Evolutionary conservation across 1,139 yeast species (phyloP).

Genomic region (Zygosaccharomyces sapae): DNA sequence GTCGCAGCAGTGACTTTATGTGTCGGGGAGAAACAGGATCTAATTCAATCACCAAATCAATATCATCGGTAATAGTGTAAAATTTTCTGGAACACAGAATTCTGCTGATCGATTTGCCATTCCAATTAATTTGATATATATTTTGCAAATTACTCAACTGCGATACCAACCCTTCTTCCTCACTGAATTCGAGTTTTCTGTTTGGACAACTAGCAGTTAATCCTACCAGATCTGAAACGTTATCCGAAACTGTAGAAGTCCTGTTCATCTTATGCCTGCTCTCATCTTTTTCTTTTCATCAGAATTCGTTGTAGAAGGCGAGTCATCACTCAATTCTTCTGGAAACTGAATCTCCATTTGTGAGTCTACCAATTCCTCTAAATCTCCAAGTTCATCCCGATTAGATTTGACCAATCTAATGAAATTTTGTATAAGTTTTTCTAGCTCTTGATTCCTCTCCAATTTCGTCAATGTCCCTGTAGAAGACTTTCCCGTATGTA

Average conservation of each 20-base stretch:
- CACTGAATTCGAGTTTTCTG: conserved; percentile 3
- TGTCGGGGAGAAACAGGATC: conserved; percentile 10
- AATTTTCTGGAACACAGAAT: conserved; percentile 41
- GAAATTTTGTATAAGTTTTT: conserved; percentile 20
- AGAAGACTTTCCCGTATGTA: conserved; percentile 20
- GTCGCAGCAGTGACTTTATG: conserved; percentile 34
- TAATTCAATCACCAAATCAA: conserved; percentile 40
- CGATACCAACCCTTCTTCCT: conserved; percentile 15
- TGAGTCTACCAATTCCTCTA: conserved; percentile 31
- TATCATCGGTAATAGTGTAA: conserved; percentile 49
- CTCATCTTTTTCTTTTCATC: conserved; percentile 5
- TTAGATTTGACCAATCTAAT: conserved; percentile 19
- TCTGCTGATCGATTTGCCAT: conserved; percentile 35
- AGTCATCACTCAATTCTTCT: conserved; percentile 10
- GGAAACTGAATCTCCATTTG: conserved; percentile 30
- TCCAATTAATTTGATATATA: conserved; percentile 37
- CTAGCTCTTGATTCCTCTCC: conserved; percentile 11
- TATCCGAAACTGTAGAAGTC: conserved; percentile 8
- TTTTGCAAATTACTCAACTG: conserved; percentile 36
- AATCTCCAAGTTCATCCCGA: conserved; percentile 19
- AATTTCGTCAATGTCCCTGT: conserved; percentile 10
- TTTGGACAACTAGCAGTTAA: background rate
- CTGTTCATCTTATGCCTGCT: conserved; percentile 8
- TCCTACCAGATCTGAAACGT: conserved; percentile 7
- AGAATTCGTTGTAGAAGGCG: conserved; percentile 8